Base-by-base conservation (phyloP, 176 grass and related monocot genomes). In the Paspalum notatum region DNA sequence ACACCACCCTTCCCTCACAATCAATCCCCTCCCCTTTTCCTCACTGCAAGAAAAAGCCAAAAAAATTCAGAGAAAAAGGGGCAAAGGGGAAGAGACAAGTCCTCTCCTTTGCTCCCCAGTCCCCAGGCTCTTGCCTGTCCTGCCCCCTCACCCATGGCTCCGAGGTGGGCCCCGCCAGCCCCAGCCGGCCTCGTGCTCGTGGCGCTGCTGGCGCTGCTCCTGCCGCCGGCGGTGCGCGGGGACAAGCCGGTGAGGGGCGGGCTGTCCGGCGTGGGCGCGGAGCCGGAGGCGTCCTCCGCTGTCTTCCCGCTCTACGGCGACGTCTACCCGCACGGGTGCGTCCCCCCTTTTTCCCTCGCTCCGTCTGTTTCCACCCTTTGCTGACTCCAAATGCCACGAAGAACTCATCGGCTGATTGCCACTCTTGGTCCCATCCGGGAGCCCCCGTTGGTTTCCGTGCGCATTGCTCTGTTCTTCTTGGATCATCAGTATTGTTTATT, bases 261-360 rank as follows among this genome's bases (percentile, higher is more conserved):
- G 51, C n/a, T 17, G 51, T 71, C 68, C 24, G 48, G 15, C 68
- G 44, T 8, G 25, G 60, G 22, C 10, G 18, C 14, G 40, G 80
- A 47, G 38, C 9, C 79, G 39, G 62, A 61, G 9, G 4, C 75
- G 16, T 88, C 90, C 52, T 96, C 97, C 59, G 86, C 89, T 59
- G 66, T 99, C 21, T 96, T 99, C 83, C 97, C 80, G 68, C 89
- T 99, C 85, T 78, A 85, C 57, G 97, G 97, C 75, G 64, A 99
- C 73, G 97, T 99, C 22, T 93, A 99, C 47, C 97, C 97, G 1
- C 46, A 83, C 85, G 93, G 97, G 97, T 96, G 56, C 69, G 73
- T 39, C 14, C 50, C 15, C 69, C 48, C 22, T 0, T 6, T 1
- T 7, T 13, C 45, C 32, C 32, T 15, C 43, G 5, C 25, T 21